Evolutionary conservation across 306 rosid genomes (phyloP).

Genomic region (Delonix regia): DNA sequence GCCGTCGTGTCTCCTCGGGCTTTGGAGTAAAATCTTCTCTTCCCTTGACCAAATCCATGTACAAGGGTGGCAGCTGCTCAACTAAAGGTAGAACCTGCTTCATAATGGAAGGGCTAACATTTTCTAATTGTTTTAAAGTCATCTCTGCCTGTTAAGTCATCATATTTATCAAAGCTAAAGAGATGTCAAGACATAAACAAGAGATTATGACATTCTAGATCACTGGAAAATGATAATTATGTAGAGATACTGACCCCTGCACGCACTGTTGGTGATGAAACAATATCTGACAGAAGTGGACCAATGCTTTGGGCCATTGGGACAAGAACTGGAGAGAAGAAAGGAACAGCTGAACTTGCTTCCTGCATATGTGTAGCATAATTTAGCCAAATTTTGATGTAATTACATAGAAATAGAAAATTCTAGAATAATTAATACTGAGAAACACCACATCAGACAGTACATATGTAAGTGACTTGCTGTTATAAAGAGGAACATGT

Average conservation of each 20-base stretch:
- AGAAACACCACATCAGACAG: not conserved
- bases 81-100: conserved; percentile 97
- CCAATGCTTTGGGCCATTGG: conserved; percentile 95
- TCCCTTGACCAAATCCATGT: conserved; percentile 89
- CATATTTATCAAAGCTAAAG: not conserved
- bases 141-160: conserved; percentile 67
- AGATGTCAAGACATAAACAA: not conserved
- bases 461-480: not conserved
- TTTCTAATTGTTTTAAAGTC: conserved; percentile 81
- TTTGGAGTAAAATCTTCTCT: conserved; percentile 85
- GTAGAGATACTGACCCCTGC: conserved; percentile 75
- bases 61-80: conserved; percentile 96
- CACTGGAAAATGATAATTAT: conserved; percentile 16
- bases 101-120: conserved; percentile 91
- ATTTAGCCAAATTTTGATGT: conserved; percentile 27
- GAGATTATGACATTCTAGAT: not conserved
- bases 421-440: not conserved
- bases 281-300: conserved; percentile 90
- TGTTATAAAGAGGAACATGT: not conserved
- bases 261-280: conserved; percentile 88
- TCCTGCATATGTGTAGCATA: conserved; percentile 58
- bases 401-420: not conserved
- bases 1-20: conserved; percentile 88
- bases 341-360: conserved; percentile 89
- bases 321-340: conserved; percentile 91